A percentile compares a stretch with the other conserved stretches of the same genome.
Evolutionary conservation across 148 eudicot genomes (phyloP).

Genomic region (Mesembryanthemum crystallinum): DNA sequence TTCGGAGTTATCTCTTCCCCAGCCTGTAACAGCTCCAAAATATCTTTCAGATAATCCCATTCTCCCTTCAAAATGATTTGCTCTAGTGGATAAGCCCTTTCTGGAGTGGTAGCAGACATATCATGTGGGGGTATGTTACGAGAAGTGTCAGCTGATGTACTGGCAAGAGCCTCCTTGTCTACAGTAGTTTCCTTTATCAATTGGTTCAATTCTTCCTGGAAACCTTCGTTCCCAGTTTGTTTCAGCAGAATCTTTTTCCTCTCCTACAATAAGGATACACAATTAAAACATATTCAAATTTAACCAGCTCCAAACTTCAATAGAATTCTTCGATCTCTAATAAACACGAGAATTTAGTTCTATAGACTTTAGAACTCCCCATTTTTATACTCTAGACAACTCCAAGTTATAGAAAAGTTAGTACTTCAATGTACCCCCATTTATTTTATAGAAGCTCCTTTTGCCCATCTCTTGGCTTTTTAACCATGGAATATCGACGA

Average conservation of each 20-base stretch:
- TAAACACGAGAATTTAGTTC: neutral
- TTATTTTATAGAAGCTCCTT: neutral
- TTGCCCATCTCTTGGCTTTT: neutral
- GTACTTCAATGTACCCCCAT: neutral
- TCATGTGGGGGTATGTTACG: constrained; percentile 72
- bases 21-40: constrained; percentile 38
- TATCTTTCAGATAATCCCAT: constrained; percentile 64
- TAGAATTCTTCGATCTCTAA: neutral
- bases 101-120: constrained; percentile 57
- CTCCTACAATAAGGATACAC: constrained; percentile 38
- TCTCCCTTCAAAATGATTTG: constrained; percentile 76
- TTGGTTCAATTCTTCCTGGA: constrained; percentile 30
- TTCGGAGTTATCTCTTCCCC: constrained; percentile 49
- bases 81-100: constrained; percentile 78
- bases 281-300: neutral
- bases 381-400: neutral
- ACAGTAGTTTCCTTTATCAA: constrained; percentile 36
- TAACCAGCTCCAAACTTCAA: neutral
- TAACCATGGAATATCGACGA: neutral
- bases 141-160: constrained; percentile 30
- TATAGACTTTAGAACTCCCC: neutral
- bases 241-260: constrained; percentile 30
- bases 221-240: constrained; percentile 30
- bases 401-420: neutral
- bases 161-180: constrained; percentile 58